Evolutionary conservation across 345 rosid genomes (phyloP).

Genomic region (Linum lewisii): DNA sequence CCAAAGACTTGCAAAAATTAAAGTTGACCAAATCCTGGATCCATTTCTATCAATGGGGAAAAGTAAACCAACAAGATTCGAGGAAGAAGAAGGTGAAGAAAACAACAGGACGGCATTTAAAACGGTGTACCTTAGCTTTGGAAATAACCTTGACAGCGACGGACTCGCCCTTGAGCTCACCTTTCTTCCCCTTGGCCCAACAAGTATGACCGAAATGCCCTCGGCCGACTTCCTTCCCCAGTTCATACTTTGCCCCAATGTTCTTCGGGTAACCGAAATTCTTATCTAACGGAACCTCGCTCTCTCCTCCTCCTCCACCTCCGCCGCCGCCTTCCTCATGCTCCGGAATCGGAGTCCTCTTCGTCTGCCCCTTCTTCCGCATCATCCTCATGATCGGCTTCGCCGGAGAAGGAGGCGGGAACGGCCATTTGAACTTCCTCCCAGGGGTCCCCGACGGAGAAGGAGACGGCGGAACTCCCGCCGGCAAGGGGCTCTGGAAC

Average conservation of each 20-base stretch:
- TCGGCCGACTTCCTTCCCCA: slow-evolving; percentile 23
- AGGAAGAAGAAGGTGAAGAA: too few species aligned
- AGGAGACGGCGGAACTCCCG: slow-evolving; percentile 18
- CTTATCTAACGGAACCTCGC: slow-evolving; percentile 24
- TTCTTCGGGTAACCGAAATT: slow-evolving; percentile 20
- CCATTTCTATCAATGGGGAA: too few species aligned
- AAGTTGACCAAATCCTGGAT: too few species aligned
- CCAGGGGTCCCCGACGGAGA: slow-evolving; percentile 16
- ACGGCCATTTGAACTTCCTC: slow-evolving; percentile 24
- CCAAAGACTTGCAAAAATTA: too few species aligned
- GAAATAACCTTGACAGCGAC: slow-evolving; percentile 28
- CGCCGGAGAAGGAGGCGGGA: slow-evolving; percentile 26
- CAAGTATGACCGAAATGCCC: slow-evolving; percentile 30
- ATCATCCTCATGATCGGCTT: slow-evolving; percentile 23
- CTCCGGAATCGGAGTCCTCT: slow-evolving; percentile 12
- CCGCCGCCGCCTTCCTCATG: neutral
- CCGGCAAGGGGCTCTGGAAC: slow-evolving; percentile 19
- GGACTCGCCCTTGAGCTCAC: slow-evolving; percentile 17
- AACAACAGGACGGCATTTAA: too few species aligned
- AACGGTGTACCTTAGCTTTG: slow-evolving; percentile 22
- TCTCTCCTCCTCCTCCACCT: neutral
- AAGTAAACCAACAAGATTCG: too few species aligned
- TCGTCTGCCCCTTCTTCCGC: slow-evolving; percentile 19
- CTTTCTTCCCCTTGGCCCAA: slow-evolving; percentile 21
- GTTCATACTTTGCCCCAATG: slow-evolving; percentile 14